A percentile compares a stretch with the other conserved stretches of the same genome.
Evolutionary conservation across 768 basidiomycete genomes (phyloP).

Genomic region (Phaffia tasmanica): DNA sequence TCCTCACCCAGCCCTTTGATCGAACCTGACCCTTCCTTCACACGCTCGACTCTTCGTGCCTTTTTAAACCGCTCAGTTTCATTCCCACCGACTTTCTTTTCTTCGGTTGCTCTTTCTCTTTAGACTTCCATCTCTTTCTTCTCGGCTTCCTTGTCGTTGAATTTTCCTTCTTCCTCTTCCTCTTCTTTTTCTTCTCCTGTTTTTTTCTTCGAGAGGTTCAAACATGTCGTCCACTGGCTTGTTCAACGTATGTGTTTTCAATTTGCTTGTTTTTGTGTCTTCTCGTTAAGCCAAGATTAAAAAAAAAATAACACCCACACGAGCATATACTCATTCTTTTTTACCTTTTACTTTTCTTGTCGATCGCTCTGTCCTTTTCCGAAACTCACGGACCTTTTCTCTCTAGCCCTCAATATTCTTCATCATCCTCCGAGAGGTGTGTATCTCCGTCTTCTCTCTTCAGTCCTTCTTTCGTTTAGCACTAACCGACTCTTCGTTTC

Average conservation of each 20-base stretch:
- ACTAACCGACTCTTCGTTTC: background rate
- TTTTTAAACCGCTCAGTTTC: background rate
- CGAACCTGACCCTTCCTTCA: slow-evolving; percentile 38
- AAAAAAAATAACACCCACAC: background rate
- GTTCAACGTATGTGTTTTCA: slow-evolving; percentile 3
- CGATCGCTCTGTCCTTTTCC: background rate
- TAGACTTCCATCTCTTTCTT: background rate
- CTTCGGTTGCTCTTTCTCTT: too few species aligned
- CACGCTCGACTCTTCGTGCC: background rate
- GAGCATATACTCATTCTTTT: background rate
- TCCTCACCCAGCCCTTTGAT: slow-evolving; percentile 34
- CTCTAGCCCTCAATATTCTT: slow-evolving; percentile 13
- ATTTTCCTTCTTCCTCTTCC: background rate
- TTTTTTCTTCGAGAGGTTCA: background rate
- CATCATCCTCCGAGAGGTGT: slow-evolving; percentile 17
- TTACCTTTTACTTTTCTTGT: background rate
- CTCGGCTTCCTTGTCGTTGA: background rate
- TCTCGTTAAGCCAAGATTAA: background rate
- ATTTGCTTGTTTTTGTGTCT: background rate
- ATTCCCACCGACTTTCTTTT: background rate
- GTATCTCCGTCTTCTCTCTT: background rate
- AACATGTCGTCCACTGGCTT: slow-evolving; percentile 9
- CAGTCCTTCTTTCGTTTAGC: background rate
- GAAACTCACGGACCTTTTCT: too few species aligned
- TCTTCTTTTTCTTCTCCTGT: background rate